A percentile compares a stretch with the other conserved stretches of the same genome.
Conservation (phyloP, 495 filamentous ascomycete species). For the Peziza echinospora region DNA sequence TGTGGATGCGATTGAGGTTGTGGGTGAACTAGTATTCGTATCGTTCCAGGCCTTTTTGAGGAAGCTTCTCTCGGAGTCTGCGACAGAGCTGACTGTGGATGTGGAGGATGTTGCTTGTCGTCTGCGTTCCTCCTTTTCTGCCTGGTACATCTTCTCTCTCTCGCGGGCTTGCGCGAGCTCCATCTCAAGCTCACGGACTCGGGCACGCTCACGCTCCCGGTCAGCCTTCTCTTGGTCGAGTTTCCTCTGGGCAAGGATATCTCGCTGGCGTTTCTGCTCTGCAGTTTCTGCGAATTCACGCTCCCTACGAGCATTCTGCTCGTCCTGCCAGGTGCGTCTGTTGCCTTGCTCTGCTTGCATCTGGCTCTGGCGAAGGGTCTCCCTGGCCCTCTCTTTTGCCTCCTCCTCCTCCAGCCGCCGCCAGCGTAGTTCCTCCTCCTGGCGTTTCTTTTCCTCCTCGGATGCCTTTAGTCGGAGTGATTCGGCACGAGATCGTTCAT, state of each 20-base stretch:
- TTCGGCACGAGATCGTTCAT: constrained; percentile 31
- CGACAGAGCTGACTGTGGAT: no score
- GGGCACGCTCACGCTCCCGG: constrained; percentile 28
- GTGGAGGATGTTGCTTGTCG: constrained; percentile 21
- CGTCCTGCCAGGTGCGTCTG: neutral
- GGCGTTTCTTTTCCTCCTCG: constrained; percentile 61
- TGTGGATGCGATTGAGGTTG: no score
- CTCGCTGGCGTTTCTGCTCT: constrained; percentile 5
- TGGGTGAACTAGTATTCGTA: neutral
- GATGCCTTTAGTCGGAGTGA: constrained; percentile 54
- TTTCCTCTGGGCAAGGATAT: constrained; percentile 9
- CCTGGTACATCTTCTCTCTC: constrained; percentile 65
- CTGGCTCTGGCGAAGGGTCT: constrained; percentile 29
- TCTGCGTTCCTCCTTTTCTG: constrained; percentile 44
- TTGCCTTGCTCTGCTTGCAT: neutral
- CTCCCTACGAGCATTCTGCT: neutral
- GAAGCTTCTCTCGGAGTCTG: no score
- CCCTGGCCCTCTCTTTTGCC: constrained; percentile 35
- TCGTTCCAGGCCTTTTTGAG: neutral
- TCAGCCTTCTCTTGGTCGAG: constrained; percentile 12
- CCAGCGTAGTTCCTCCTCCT: constrained; percentile 42
- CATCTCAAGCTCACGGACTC: constrained; percentile 62
- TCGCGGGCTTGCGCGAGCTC: constrained; percentile 71
- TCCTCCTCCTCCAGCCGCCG: constrained; percentile 46
- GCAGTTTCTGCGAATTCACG: neutral